phyloP scores from a whole-genome alignment of 2,329 filamentous ascomycete genomes.

The Diatrype stigma region DNA sequence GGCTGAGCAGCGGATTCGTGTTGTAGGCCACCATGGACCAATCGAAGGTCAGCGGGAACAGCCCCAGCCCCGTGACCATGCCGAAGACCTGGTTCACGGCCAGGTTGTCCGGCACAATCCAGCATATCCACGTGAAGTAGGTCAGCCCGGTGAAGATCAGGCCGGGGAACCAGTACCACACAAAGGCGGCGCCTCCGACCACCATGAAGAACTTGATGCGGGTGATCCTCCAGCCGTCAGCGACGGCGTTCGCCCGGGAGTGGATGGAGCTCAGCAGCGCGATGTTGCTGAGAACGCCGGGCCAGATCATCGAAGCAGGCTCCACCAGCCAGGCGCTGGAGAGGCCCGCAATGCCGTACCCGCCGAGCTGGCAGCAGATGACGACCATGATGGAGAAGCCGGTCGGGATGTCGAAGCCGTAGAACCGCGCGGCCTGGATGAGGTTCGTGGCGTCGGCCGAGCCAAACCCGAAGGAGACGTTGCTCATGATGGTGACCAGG shows the following conservation, averaged over 20 bases:
- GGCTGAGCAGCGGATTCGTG: conserved; percentile 35
- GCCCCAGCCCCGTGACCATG: conserved; percentile 35
- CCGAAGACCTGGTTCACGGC: conserved; percentile 46
- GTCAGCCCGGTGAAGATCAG: conserved; percentile 41
- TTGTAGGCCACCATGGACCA: conserved; percentile 36
- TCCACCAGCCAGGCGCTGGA: conserved; percentile 39
- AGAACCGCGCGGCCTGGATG: conserved; percentile 38
- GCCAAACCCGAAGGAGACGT: conserved; percentile 43
- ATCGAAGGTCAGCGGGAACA: conserved; percentile 40
- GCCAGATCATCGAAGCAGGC: conserved; percentile 49
- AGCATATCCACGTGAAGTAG: conserved; percentile 44
- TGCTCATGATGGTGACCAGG: conserved; percentile 43
- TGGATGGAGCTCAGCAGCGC: conserved; percentile 40
- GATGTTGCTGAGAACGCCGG: conserved; percentile 44
- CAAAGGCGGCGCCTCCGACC: conserved; percentile 30
- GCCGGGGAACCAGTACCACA: conserved; percentile 49
- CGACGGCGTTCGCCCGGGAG: conserved; percentile 30
- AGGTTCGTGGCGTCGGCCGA: conserved; percentile 42
- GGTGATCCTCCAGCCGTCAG: conserved; percentile 30
- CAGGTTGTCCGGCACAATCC: conserved; percentile 43
- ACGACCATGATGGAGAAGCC: conserved; percentile 21
- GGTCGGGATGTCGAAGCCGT: conserved; percentile 33
- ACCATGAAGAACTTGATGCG: conserved; percentile 31
- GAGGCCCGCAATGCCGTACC: conserved; percentile 46
- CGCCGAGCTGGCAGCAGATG: conserved; percentile 25